Base-by-base conservation (phyloP, 371 early-diverging fungal genomes). In the Mucor saturninus region DNA sequence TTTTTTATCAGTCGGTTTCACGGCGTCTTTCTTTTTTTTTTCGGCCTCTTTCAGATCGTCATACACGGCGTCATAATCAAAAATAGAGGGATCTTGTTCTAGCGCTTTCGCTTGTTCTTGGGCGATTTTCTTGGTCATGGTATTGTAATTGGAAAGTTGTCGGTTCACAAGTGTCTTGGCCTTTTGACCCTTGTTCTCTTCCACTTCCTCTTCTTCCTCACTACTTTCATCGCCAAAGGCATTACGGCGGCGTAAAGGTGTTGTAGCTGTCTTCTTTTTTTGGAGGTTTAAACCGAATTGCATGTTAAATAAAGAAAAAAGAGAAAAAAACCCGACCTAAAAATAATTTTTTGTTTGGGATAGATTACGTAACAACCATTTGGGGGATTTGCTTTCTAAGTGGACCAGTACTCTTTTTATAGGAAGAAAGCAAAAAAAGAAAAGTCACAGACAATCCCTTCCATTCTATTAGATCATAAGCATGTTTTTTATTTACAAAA, bases 41-140 rank as follows among this genome's bases (percentile, higher is more conserved):
- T 91, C 90, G 0, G 78, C 87, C 5, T 79, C 76, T 68, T 92
- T 95, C 59, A 95, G 82, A 56, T 86, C 86, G 62, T 96, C 97
- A 69, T 94, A 96, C 0, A 92, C 89, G 5, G 86, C 93, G 69
- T 97, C 98, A 67, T 97, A 97, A 61, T 93, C 95, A 72, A 90
- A 97, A 3, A 92, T 86, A 28, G 80, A 89, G 2, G 96, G 89
- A 75, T 96, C 95, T 66, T 90, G 83, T 54, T 86, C 88, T 2
- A 93, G 67, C 8, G 93, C 93, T 68, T 82, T 80, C 49, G 83
- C 76, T 51, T 89, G 86, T 57, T 81, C 76, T 56, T 85, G 81
- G 38, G 69, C 70, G 2, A 78, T 58, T 54, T 81, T 81, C 63
- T 79, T 77, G 11, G 60, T 75, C 42, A 64, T 60, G n/a, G 59